Conservation (phyloP, 1,284 basidiomycete species). For the Phenoliferia sp. region DNA sequence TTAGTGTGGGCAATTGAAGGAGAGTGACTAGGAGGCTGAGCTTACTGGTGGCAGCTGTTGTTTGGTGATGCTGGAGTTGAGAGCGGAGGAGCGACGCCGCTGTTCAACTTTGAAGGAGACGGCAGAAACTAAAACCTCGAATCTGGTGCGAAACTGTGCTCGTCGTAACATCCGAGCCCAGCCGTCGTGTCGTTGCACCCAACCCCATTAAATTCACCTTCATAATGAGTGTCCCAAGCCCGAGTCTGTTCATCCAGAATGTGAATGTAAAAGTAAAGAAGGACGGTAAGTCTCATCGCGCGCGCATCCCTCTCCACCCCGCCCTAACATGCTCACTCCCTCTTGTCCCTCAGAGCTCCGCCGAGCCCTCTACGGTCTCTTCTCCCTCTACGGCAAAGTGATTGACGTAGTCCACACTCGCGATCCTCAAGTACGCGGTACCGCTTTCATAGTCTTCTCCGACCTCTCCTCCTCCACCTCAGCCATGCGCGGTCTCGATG, state of each 20-base stretch:
- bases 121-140: too few relatives aligned
- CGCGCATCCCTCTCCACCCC: neutral
- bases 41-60: neutral
- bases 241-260: slow-evolving; percentile 89
- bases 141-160: too few relatives aligned
- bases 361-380: slow-evolving; percentile 78
- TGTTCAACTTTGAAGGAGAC: too few relatives aligned
- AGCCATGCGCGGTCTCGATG: slow-evolving; percentile 82
- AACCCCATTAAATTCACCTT: neutral
- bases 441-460: slow-evolving; percentile 93
- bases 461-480: slow-evolving; percentile 83
- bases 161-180: neutral
- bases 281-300: slow-evolving; percentile 48
- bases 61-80: too few relatives aligned
- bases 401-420: slow-evolving; percentile 94
- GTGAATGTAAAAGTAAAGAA: slow-evolving; percentile 92
- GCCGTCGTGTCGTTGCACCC: neutral
- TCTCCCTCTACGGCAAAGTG: slow-evolving; percentile 86
- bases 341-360: slow-evolving; percentile 58
- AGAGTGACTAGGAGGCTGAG: neutral
- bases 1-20: neutral
- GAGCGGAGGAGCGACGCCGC: too few relatives aligned
- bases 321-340: slow-evolving; percentile 6
- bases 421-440: slow-evolving; percentile 78
- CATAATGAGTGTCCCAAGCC: slow-evolving; percentile 7